Percentiles rank a stretch among this genome's conserved stretches.
Conservation (phyloP, 495 filamentous ascomycete genomes). For the Podospora pseudoanserina region DNA sequence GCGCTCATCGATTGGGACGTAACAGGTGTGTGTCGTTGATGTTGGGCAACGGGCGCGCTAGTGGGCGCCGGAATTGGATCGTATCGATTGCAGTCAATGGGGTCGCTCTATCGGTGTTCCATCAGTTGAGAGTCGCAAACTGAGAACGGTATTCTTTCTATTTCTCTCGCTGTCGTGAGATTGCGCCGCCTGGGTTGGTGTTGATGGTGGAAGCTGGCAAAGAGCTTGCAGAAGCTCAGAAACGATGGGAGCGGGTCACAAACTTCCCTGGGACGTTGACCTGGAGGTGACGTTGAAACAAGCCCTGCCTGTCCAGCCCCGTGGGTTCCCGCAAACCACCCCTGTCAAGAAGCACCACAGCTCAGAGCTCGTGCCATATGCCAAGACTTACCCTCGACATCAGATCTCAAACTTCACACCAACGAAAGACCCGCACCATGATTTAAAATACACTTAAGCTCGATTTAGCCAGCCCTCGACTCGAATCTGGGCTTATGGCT, state of each 20-base stretch:
- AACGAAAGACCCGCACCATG: background rate
- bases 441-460: background rate
- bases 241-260: background rate
- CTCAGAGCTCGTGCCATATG: background rate
- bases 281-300: conserved; percentile 21
- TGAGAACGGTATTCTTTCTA: background rate
- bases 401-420: background rate
- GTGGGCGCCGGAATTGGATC: background rate
- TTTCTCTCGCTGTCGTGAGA: background rate
- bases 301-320: conserved; percentile 5
- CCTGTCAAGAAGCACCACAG: background rate
- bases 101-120: background rate
- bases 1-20: background rate
- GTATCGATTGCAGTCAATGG: background rate
- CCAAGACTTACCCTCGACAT: background rate
- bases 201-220: background rate
- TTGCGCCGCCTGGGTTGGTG: background rate
- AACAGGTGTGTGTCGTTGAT: background rate
- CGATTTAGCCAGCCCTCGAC: background rate
- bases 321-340: background rate
- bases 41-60: background rate
- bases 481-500: background rate
- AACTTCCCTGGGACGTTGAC: background rate
- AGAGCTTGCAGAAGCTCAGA: background rate
- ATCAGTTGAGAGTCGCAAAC: background rate